Evolutionary conservation across 225 moss, liverwort and hornwort genomes (phyloP).

Genomic region (Marchantia polymorpha): DNA sequence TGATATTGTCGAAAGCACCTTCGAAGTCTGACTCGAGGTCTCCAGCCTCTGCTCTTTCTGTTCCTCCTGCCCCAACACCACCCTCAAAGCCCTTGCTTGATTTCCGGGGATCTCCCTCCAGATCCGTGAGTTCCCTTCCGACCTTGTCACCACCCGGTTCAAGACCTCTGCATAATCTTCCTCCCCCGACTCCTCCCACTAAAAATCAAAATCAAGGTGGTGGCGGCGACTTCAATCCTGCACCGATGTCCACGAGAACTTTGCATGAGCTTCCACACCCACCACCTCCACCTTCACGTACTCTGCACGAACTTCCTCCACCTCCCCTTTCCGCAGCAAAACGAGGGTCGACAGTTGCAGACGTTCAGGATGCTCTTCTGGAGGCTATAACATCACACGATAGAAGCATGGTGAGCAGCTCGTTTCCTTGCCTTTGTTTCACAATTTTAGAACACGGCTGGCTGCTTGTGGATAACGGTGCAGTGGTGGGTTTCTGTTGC

Average conservation of each 20-base stretch:
- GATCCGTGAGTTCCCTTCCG: not conserved
- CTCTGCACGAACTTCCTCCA: slow-evolving; percentile 26
- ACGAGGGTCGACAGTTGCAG: slow-evolving; percentile 9
- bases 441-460: not conserved
- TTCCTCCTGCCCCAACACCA: slow-evolving; percentile 14
- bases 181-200: slow-evolving; percentile 36
- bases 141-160: slow-evolving; percentile 18
- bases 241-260: slow-evolving; percentile 14
- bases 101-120: slow-evolving; percentile 29
- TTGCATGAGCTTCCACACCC: slow-evolving; percentile 31
- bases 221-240: slow-evolving; percentile 1
- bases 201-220: slow-evolving; percentile 14
- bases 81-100: slow-evolving; percentile 21
- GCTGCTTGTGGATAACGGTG: not conserved
- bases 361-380: slow-evolving; percentile 48
- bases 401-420: slow-evolving; percentile 60
- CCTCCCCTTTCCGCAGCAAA: slow-evolving; percentile 14
- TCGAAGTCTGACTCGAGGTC: slow-evolving; percentile 17
- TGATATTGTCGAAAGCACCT: slow-evolving; percentile 20
- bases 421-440: not conserved
- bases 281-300: slow-evolving; percentile 29
- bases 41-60: slow-evolving; percentile 9
- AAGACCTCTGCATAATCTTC: slow-evolving; percentile 22
- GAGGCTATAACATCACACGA: slow-evolving; percentile 80
- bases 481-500: not conserved